These are phyloP conservation scores for Fistulifera solaris DNA, from an alignment of 108 stramenopile species.

Conservation along the genomic window DNA sequence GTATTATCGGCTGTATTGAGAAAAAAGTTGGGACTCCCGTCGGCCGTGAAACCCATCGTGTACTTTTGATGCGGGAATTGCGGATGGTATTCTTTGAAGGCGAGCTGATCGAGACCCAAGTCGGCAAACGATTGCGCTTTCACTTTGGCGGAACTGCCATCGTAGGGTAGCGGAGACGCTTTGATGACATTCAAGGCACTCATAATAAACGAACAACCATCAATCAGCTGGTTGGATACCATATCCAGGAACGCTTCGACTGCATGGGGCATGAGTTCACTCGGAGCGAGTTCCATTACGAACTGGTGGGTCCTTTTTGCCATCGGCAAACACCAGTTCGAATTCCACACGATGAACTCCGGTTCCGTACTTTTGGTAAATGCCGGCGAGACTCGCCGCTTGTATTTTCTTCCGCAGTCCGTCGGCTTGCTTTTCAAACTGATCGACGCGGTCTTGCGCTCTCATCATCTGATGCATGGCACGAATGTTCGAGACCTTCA, in stretches of 20 bases:
- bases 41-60: slow-evolving; percentile 71
- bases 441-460: slow-evolving; percentile 8
- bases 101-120: slow-evolving; percentile 36
- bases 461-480: slow-evolving; percentile 9
- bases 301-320: slow-evolving; percentile 22
- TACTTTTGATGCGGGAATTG: slow-evolving; percentile 62
- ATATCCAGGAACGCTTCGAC: slow-evolving; percentile 61
- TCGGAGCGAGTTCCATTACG: slow-evolving; percentile 56
- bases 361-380: slow-evolving; percentile 35
- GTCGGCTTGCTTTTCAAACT: slow-evolving; percentile 17
- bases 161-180: slow-evolving; percentile 42
- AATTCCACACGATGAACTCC: slow-evolving; percentile 57
- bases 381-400: slow-evolving; percentile 16
- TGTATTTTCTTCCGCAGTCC: slow-evolving; percentile 20
- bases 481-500: slow-evolving; percentile 7
- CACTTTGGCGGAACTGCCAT: slow-evolving; percentile 11
- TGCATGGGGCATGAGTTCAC: slow-evolving; percentile 70
- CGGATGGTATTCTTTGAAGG: slow-evolving; percentile 64
- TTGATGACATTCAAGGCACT: slow-evolving; percentile 48
- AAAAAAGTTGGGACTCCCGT: slow-evolving; percentile 72
- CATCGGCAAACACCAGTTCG: slow-evolving; percentile 45
- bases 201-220: slow-evolving; percentile 40
- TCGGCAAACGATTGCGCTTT: slow-evolving; percentile 37
- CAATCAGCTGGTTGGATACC: slow-evolving; percentile 32
- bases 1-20: slow-evolving; percentile 83